phyloP scores from a whole-genome alignment of 176 grass and related monocot genomes.

The Oryza meyeriana region DNA sequence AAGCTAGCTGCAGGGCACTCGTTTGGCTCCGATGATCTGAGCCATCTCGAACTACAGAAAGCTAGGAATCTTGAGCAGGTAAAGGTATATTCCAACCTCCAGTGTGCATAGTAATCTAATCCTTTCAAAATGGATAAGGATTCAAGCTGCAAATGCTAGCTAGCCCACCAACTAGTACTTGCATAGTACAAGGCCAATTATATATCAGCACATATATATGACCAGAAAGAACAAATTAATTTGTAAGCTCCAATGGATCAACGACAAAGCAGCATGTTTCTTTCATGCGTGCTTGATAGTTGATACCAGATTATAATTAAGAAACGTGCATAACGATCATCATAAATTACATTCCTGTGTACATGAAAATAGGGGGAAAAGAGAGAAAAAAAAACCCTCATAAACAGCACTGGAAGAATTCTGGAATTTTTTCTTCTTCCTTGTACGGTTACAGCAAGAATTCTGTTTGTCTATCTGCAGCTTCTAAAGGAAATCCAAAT shows the following conservation, averaged over 20 bases:
- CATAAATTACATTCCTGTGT: slow-evolving; percentile 23
- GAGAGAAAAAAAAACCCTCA: background rate
- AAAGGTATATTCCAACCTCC: background rate
- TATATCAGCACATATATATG: background rate
- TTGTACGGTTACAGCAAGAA: background rate
- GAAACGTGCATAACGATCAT: background rate
- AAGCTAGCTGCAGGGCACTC: background rate
- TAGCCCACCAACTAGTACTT: background rate
- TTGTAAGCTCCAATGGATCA: background rate
- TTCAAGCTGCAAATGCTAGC: background rate
- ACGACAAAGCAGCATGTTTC: background rate
- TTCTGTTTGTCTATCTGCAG: background rate
- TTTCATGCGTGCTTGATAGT: background rate
- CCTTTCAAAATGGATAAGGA: background rate
- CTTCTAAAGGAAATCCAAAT: background rate
- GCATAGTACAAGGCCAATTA: background rate
- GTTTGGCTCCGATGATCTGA: background rate
- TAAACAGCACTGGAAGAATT: background rate
- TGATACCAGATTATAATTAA: background rate
- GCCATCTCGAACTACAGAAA: background rate
- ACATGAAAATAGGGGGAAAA: no score
- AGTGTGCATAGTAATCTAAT: background rate
- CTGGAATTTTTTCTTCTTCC: background rate
- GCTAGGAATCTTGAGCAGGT: background rate
- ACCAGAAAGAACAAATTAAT: background rate